Evolutionary conservation across 1,284 basidiomycete genomes (phyloP).

Genomic region (Apiotrichum montevideense): DNA sequence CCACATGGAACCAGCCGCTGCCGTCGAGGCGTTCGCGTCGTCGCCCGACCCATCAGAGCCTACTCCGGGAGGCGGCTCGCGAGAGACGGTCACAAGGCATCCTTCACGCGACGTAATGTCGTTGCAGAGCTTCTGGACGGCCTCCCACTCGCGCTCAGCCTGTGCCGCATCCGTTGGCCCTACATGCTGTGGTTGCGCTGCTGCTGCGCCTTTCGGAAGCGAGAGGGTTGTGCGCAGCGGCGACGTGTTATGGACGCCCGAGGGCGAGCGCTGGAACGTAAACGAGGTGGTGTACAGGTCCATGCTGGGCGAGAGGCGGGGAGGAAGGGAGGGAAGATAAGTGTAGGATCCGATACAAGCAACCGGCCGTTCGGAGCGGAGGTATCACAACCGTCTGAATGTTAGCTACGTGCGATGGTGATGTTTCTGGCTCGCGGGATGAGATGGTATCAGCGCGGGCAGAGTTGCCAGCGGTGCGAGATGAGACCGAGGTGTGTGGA

Average conservation of each 20-base stretch:
- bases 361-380: too few species aligned
- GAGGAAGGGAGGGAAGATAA: too few species aligned
- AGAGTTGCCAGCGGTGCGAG: too few species aligned
- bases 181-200: conserved; percentile 24
- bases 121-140: conserved; percentile 72
- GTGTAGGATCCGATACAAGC: too few species aligned
- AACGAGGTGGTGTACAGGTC: conserved; percentile 83
- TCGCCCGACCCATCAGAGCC: background rate
- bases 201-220: conserved; percentile 16
- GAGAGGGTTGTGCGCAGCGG: conserved; percentile 22
- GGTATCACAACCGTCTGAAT: too few species aligned
- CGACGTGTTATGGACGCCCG: conserved; percentile 8
- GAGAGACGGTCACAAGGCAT: conserved; percentile 71
- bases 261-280: conserved; percentile 34
- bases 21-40: background rate
- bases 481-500: too few species aligned
- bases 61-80: conserved; percentile 45
- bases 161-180: conserved; percentile 19
- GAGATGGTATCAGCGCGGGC: too few species aligned
- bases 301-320: conserved; percentile 51
- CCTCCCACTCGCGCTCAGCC: conserved; percentile 51
- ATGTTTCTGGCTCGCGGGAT: too few species aligned
- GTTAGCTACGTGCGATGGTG: too few species aligned
- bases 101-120: conserved; percentile 72
- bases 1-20: conserved; percentile 49